phyloP scores from a whole-genome alignment of 2,329 filamentous ascomycete genomes.

The Penicillium paneum region DNA sequence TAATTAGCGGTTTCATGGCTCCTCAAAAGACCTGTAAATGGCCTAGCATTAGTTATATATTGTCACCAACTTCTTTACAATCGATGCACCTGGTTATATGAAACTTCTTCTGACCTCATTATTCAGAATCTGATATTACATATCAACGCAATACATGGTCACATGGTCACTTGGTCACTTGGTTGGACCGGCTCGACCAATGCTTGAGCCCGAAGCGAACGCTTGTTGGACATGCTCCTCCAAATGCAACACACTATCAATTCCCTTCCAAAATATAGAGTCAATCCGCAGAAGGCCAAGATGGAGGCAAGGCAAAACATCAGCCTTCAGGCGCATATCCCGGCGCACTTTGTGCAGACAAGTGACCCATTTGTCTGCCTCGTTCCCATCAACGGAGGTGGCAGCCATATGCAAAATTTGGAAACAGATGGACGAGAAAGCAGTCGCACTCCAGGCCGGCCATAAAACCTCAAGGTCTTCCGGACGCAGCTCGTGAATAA shows the following conservation, averaged over 20 bases:
- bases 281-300: constrained; percentile 2
- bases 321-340: constrained; percentile 4
- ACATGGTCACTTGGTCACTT: not conserved
- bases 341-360: not conserved
- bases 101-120: not conserved
- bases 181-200: not conserved
- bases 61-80: not conserved
- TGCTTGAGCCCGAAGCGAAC: not conserved
- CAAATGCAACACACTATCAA: constrained; percentile 2
- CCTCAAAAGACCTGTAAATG: not conserved
- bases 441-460: not conserved
- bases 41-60: not conserved
- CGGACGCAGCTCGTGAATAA: not conserved
- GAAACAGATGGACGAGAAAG: constrained; percentile 2
- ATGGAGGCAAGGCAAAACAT: constrained; percentile 1
- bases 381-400: not conserved
- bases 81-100: not conserved
- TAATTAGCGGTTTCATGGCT: not conserved
- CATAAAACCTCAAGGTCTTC: constrained; percentile 1
- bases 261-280: constrained; percentile 1
- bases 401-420: not conserved
- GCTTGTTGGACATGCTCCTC: constrained; percentile 2
- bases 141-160: not conserved
- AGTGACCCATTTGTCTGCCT: constrained; percentile 2
- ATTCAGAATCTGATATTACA: not conserved